Evolutionary conservation across 805 yeast genomes (phyloP).

Genomic region (Metschnikowia similis): DNA sequence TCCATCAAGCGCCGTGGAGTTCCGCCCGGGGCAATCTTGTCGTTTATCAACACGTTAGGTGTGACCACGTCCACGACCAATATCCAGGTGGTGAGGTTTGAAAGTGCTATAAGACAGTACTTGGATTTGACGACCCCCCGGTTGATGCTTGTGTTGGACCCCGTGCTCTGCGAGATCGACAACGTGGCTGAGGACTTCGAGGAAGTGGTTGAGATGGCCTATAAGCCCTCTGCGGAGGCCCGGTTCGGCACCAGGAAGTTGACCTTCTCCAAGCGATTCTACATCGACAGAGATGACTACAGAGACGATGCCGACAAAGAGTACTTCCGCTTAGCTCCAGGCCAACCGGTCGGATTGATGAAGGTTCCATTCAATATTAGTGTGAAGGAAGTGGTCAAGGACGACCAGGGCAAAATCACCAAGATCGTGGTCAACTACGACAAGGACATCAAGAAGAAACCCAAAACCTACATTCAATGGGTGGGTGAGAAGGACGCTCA

Average conservation of each 20-base stretch:
- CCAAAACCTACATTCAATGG: constrained; percentile 98
- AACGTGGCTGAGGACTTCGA: constrained; percentile 73
- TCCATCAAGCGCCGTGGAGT: constrained; percentile 96
- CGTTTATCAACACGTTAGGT: constrained; percentile 91
- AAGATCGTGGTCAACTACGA: constrained; percentile 79
- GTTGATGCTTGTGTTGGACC: constrained; percentile 87
- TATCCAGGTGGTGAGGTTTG: constrained; percentile 87
- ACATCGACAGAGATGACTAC: constrained; percentile 87
- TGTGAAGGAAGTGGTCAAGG: constrained; percentile 64
- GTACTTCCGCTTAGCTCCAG: constrained; percentile 90
- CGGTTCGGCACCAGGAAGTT: constrained; percentile 62
- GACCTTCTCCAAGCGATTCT: constrained; percentile 71
- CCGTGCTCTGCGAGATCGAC: constrained; percentile 76
- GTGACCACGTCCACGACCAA: constrained; percentile 92
- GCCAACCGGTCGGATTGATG: constrained; percentile 91
- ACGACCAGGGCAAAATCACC: constrained; percentile 57
- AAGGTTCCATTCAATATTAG: constrained; percentile 82
- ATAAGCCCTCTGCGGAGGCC: constrained; percentile 68
- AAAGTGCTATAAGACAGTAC: constrained; percentile 79
- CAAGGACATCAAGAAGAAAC: constrained; percentile 57
- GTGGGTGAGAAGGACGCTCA: constrained; percentile 67
- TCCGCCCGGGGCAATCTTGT: constrained; percentile 96
- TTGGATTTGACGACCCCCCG: constrained; percentile 91
- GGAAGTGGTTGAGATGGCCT: constrained; percentile 74
- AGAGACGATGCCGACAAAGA: constrained; percentile 57